Conservation (phyloP, 2,329 filamentous ascomycete genomes). For the Alternaria sp. region DNA sequence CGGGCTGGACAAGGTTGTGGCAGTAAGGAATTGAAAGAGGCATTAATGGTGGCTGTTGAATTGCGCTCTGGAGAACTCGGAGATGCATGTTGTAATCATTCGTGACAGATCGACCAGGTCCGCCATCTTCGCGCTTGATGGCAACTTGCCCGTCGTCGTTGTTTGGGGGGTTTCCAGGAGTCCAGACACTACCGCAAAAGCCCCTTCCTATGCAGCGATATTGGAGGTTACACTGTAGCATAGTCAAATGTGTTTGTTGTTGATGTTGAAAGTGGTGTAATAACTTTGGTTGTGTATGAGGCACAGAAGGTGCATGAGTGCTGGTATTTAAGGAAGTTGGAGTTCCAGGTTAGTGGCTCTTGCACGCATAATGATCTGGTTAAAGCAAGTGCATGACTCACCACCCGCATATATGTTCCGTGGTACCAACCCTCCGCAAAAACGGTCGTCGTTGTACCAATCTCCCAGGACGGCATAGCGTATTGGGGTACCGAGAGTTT, state of each 20-base stretch:
- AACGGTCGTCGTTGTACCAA: too few relatives aligned
- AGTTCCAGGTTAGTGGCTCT: too few relatives aligned
- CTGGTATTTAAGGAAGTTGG: neutral
- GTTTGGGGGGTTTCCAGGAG: constrained; percentile 6
- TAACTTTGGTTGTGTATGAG: neutral
- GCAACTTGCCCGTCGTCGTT: neutral
- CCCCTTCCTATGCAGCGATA: constrained; percentile 29
- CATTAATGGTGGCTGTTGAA: constrained; percentile 3
- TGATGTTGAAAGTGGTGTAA: neutral
- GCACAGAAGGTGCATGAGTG: neutral
- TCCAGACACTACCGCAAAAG: constrained; percentile 29
- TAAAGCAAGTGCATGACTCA: too few relatives aligned
- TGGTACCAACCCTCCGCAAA: too few relatives aligned
- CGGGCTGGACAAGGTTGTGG: constrained; percentile 19
- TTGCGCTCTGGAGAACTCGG: constrained; percentile 13
- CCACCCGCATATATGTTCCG: too few relatives aligned
- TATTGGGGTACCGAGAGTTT: fast-evolving
- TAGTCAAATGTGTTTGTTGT: neutral
- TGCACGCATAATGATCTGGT: too few relatives aligned
- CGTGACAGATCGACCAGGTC: constrained; percentile 23
- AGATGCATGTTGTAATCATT: constrained; percentile 30
- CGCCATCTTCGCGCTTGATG: constrained; percentile 32
- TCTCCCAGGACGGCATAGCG: too few relatives aligned
- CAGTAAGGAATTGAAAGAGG: constrained; percentile 12
- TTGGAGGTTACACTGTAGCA: neutral